Evolutionary conservation across 1,284 basidiomycete species (phyloP).

Genomic region (Tilletia indica): DNA sequence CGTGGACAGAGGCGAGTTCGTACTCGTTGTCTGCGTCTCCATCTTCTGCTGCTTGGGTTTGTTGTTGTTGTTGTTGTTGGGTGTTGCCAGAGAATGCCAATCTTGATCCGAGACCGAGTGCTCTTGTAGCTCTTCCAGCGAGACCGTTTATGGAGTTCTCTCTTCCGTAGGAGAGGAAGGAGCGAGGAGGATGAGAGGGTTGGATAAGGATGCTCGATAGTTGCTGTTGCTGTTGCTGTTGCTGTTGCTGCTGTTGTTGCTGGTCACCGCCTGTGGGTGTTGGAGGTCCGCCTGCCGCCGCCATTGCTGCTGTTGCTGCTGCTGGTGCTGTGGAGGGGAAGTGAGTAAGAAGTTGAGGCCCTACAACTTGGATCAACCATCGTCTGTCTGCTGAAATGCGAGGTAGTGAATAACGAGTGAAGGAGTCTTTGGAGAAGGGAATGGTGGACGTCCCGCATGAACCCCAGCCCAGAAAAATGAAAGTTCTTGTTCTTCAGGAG

Average conservation of each 20-base stretch:
- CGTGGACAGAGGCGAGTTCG: background rate
- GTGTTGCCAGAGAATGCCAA: background rate
- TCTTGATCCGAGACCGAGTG: background rate
- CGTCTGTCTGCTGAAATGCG: too few relatives aligned
- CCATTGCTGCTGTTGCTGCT: too few relatives aligned
- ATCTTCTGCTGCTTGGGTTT: background rate
- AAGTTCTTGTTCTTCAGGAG: too few relatives aligned
- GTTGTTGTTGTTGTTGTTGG: background rate
- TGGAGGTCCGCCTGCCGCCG: too few relatives aligned
- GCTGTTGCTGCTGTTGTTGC: background rate
- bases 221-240: background rate
- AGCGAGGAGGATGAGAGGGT: background rate
- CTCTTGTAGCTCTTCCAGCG: background rate
- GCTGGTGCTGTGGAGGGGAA: too few relatives aligned
- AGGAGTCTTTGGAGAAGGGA: too few relatives aligned
- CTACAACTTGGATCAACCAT: too few relatives aligned
- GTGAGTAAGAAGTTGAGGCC: too few relatives aligned
- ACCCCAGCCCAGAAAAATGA: too few relatives aligned
- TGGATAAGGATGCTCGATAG: slow-evolving; percentile 16
- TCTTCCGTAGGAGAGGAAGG: background rate
- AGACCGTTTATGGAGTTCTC: background rate
- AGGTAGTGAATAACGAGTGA: too few relatives aligned
- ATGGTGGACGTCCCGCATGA: too few relatives aligned
- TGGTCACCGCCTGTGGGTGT: background rate
- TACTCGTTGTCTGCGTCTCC: background rate